Percentiles rank a stretch among this genome's conserved stretches.
Evolutionary conservation across 2,329 filamentous ascomycete genomes (phyloP).

Genomic region (Furcasterigmium furcatum): DNA sequence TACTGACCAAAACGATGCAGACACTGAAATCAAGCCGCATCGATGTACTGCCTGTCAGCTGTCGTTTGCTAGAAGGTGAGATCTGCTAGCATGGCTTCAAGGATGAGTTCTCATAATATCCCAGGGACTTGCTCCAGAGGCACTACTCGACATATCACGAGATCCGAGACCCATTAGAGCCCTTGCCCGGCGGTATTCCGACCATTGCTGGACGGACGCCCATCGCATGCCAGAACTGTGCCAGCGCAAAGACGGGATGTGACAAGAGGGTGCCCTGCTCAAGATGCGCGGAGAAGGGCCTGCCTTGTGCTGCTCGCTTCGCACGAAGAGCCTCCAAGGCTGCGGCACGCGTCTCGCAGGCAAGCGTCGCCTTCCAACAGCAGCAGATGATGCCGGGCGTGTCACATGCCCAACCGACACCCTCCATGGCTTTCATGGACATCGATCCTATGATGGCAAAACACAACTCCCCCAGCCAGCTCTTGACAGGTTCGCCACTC

Average conservation of each 20-base stretch:
- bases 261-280: conserved; percentile 34
- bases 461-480: conserved; percentile 19
- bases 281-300: conserved; percentile 30
- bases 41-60: conserved; percentile 45
- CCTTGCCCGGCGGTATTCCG: conserved; percentile 36
- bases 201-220: conserved; percentile 31
- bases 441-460: conserved; percentile 23
- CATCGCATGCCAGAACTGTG: conserved; percentile 36
- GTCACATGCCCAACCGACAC: conserved; percentile 12
- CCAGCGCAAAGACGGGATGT: conserved; percentile 33
- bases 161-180: conserved; percentile 41
- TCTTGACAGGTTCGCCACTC: conserved; percentile 22
- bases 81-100: background rate
- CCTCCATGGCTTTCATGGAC: conserved; percentile 32
- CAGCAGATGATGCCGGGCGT: conserved; percentile 16
- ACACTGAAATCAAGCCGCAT: conserved; percentile 54
- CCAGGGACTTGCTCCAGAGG: conserved; percentile 48
- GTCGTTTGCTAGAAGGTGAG: conserved; percentile 46
- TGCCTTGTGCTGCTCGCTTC: conserved; percentile 39
- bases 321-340: conserved; percentile 48
- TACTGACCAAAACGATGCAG: conserved; percentile 24
- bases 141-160: conserved; percentile 51
- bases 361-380: conserved; percentile 27
- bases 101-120: no score
- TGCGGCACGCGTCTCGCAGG: conserved; percentile 38